These are phyloP conservation scores for Arthrobotrys megalospora DNA, from an alignment of 2,329 filamentous ascomycete species.

Conservation along the genomic window DNA sequence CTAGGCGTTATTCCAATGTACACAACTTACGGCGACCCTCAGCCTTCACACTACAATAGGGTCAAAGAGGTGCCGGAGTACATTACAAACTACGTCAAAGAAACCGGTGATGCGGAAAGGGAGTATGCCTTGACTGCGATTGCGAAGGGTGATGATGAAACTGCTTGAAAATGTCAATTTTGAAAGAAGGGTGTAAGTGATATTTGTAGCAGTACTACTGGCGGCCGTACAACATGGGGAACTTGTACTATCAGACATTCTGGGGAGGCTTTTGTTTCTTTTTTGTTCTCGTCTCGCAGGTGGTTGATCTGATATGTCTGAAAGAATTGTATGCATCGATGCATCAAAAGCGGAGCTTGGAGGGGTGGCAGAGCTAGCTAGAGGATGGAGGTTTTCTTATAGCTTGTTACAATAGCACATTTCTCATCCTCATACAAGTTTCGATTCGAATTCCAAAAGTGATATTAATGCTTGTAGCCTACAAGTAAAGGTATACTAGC, in stretches of 20 bases:
- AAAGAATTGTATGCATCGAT: conserved; percentile 2
- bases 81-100: conserved; percentile 72
- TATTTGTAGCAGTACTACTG: background rate
- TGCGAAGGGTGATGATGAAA: conserved; percentile 19
- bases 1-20: conserved; percentile 75
- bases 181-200: conserved; percentile 5
- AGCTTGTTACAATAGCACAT: too few relatives aligned
- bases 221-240: conserved; percentile 1
- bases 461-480: background rate
- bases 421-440: background rate
- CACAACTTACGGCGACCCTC: conserved; percentile 75
- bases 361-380: too few relatives aligned
- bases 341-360: background rate
- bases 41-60: conserved; percentile 74
- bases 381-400: background rate
- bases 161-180: conserved; percentile 13
- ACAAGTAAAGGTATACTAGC: conserved; percentile 8
- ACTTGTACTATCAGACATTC: conserved; percentile 14
- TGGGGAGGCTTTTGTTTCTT: background rate
- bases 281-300: background rate
- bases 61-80: conserved; percentile 75
- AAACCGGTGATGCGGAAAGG: conserved; percentile 69
- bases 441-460: background rate
- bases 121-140: conserved; percentile 67
- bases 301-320: conserved; percentile 7